Conservation (phyloP, 129 eudicot genomes). For the Dittrichia graveolens region DNA sequence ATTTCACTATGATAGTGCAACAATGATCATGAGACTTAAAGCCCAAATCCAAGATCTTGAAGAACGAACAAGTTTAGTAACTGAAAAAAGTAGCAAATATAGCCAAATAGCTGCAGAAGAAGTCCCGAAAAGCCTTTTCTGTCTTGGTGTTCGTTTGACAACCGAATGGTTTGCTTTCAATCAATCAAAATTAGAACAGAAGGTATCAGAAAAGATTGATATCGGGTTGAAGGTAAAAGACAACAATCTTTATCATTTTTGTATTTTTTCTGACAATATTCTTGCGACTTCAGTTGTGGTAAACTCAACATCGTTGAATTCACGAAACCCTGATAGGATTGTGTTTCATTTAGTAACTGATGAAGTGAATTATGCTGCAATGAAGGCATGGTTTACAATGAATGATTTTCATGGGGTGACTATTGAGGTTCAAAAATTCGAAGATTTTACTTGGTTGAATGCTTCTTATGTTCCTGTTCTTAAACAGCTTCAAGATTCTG, state of each 20-base stretch:
- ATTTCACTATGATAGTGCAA: slow-evolving; percentile 70
- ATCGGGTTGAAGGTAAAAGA: slow-evolving; percentile 42
- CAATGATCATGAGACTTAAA: slow-evolving; percentile 73
- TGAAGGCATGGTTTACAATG: slow-evolving; percentile 70
- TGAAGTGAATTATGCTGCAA: slow-evolving; percentile 74
- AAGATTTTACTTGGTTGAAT: slow-evolving; percentile 66
- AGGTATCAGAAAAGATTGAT: slow-evolving; percentile 22
- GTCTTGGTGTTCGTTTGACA: slow-evolving; percentile 65
- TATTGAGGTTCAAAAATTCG: slow-evolving; percentile 64
- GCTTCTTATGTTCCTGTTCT: slow-evolving; percentile 78
- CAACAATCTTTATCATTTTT: slow-evolving; percentile 57
- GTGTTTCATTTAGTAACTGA: slow-evolving; percentile 71
- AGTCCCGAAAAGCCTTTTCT: slow-evolving; percentile 63
- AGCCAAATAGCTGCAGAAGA: slow-evolving; percentile 79
- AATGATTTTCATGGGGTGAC: slow-evolving; percentile 57
- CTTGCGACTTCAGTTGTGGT: slow-evolving; percentile 72
- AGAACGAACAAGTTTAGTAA: slow-evolving; percentile 54
- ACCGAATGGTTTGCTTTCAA: slow-evolving; percentile 49
- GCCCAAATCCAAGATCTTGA: slow-evolving; percentile 70
- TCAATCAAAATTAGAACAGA: slow-evolving; percentile 36
- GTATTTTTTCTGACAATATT: slow-evolving; percentile 69
- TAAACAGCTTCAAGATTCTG: slow-evolving; percentile 71
- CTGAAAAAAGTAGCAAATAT: slow-evolving; percentile 61
- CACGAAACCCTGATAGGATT: slow-evolving; percentile 49
- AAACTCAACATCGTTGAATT: slow-evolving; percentile 57